A percentile compares a stretch with the other conserved stretches of the same genome.
Evolutionary conservation across 148 eudicot genomes (phyloP).

Genomic region (Rhododendron molle): DNA sequence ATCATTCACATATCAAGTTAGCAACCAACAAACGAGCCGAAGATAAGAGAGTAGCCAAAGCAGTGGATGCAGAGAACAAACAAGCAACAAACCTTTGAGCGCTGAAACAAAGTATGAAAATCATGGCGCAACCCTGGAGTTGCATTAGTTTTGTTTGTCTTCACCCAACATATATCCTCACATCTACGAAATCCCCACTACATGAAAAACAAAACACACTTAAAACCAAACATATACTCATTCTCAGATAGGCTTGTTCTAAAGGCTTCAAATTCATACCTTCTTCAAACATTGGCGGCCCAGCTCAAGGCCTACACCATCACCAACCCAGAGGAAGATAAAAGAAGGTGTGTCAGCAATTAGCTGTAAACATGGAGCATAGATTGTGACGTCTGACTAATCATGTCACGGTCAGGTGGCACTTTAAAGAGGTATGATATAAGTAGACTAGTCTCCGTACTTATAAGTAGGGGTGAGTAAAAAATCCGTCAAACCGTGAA

Average conservation of each 20-base stretch:
- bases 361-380: slow-evolving; percentile 42
- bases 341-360: slow-evolving; percentile 99
- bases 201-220: slow-evolving; percentile 13
- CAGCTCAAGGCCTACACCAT: slow-evolving; percentile 96
- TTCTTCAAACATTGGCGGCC: slow-evolving; percentile 94
- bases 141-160: slow-evolving; percentile 84
- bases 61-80: slow-evolving; percentile 1
- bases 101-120: slow-evolving; percentile 93
- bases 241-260: not conserved
- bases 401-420: not conserved
- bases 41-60: not conserved
- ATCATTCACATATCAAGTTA: not conserved
- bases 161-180: slow-evolving; percentile 99
- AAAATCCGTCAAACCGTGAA: no score
- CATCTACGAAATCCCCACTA: slow-evolving; percentile 99
- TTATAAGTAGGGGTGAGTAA: no score
- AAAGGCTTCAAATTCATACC: slow-evolving; percentile 33
- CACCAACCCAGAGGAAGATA: slow-evolving; percentile 98
- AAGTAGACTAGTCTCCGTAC: not conserved
- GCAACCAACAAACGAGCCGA: not conserved
- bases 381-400: not conserved
- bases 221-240: not conserved
- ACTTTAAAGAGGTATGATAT: not conserved
- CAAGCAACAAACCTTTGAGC: slow-evolving; percentile 62
- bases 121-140: slow-evolving; percentile 89